Evolutionary conservation across 1,284 basidiomycete genomes (phyloP).

Genomic region (Cystobasidium pallidum): DNA sequence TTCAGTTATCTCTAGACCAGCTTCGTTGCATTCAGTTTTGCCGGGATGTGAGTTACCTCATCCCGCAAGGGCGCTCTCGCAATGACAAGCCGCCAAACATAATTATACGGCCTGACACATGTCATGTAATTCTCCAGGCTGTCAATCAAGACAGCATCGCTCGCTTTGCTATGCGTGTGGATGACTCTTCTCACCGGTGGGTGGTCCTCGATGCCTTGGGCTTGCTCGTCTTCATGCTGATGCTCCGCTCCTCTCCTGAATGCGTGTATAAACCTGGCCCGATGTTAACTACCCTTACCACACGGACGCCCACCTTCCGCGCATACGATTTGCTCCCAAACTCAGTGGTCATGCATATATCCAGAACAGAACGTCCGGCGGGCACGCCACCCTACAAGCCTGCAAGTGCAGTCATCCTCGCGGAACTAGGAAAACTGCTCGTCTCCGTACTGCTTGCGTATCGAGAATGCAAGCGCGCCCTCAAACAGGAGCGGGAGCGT

Average conservation of each 20-base stretch:
- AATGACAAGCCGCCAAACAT: background rate
- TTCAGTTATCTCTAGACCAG: background rate
- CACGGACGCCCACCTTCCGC: too few species aligned
- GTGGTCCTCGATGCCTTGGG: background rate
- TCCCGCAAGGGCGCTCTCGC: background rate
- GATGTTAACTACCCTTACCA: too few species aligned
- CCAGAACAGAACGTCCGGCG: constrained; percentile 25
- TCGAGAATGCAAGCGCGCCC: constrained; percentile 21
- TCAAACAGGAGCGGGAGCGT: constrained; percentile 6
- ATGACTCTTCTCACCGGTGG: constrained; percentile 40
- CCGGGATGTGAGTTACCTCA: background rate
- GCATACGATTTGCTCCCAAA: background rate
- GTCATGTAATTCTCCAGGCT: constrained; percentile 14
- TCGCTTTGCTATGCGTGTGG: constrained; percentile 34
- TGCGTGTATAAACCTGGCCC: too few species aligned
- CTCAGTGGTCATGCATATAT: constrained; percentile 42
- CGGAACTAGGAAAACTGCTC: constrained; percentile 53
- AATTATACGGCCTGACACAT: background rate
- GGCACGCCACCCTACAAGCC: constrained; percentile 49
- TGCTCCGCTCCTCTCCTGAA: too few species aligned
- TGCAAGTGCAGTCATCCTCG: constrained; percentile 52
- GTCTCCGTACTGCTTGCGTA: constrained; percentile 51
- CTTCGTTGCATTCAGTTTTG: background rate
- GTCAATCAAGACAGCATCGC: constrained; percentile 34
- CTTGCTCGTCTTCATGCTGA: background rate